These are phyloP conservation scores for Solanum clarkiae DNA, from an alignment of 257 asterid species.

Conservation along the genomic window DNA sequence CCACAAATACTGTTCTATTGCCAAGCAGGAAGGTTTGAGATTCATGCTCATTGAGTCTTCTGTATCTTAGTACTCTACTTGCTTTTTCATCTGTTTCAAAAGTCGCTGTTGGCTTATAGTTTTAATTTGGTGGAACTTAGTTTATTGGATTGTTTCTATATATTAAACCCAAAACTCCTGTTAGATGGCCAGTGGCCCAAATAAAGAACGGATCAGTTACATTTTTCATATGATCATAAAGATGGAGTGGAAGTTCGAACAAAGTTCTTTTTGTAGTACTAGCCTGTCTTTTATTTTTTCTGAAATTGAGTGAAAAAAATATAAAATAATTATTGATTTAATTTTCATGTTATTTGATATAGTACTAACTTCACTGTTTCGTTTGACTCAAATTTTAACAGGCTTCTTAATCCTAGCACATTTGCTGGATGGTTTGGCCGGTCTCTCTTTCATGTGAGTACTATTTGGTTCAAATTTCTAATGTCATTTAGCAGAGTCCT, in stretches of 20 bases:
- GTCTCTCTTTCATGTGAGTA: constrained; percentile 93
- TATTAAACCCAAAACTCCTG: background rate
- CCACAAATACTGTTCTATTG: constrained; percentile 91
- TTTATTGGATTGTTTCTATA: background rate
- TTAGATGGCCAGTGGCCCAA: background rate
- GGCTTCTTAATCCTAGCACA: constrained; percentile 99
- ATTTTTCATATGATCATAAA: background rate
- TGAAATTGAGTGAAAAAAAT: background rate
- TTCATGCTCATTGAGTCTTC: background rate
- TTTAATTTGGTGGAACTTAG: background rate
- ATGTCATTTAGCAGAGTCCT: background rate
- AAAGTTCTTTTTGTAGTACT: background rate
- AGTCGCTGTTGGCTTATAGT: background rate
- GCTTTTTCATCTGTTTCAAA: constrained; percentile 1
- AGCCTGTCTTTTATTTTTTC: background rate
- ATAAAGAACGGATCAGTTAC: background rate
- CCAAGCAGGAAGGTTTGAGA: constrained; percentile 89
- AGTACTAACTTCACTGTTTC: background rate
- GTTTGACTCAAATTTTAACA: constrained; percentile 22
- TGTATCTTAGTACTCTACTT: constrained; percentile 2
- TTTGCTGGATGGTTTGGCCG: constrained; percentile 99
- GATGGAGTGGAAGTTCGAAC: background rate
- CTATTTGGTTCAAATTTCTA: constrained; percentile 1
- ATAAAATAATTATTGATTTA: background rate
- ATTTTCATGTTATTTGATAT: constrained; percentile 6